Evolutionary conservation across 1,139 yeast species (phyloP).

Genomic region (Pichia terricola): DNA sequence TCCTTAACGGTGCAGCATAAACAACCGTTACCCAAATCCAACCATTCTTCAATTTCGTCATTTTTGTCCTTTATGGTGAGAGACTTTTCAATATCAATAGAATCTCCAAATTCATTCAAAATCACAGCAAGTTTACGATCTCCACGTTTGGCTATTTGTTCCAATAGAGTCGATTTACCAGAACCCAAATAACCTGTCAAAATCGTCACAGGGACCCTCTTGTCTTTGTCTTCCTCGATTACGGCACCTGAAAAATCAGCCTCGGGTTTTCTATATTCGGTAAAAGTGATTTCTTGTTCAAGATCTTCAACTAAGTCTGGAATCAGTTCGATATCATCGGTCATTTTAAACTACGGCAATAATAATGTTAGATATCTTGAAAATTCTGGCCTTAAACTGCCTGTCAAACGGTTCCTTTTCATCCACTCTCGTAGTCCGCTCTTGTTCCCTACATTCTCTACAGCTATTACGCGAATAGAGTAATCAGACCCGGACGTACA

Average conservation of each 20-base stretch:
- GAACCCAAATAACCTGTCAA: conserved; percentile 93
- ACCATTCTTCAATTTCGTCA: conserved; percentile 76
- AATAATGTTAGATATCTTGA: too few relatives aligned
- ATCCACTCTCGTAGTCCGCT: background rate
- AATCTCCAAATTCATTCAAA: conserved; percentile 82
- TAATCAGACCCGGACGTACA: too few relatives aligned
- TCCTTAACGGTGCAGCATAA: conserved; percentile 94
- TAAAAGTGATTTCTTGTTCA: conserved; percentile 23
- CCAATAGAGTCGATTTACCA: conserved; percentile 83
- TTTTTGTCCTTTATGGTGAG: conserved; percentile 64
- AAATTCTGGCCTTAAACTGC: background rate
- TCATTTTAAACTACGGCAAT: too few relatives aligned
- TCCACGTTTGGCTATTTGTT: conserved; percentile 60
- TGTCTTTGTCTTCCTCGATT: conserved; percentile 18
- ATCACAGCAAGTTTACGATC: conserved; percentile 77
- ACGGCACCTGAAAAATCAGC: conserved; percentile 9
- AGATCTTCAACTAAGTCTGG: conserved; percentile 44
- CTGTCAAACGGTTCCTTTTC: too few relatives aligned
- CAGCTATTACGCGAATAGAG: too few relatives aligned
- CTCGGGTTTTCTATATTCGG: conserved; percentile 10
- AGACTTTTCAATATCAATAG: conserved; percentile 82
- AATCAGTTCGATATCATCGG: conserved; percentile 32
- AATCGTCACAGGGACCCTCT: conserved; percentile 80
- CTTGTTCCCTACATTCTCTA: too few relatives aligned
- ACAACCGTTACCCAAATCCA: conserved; percentile 93